These are phyloP conservation scores for Coemansia aciculifera DNA, from an alignment of 192 early-diverging fungal genomes.

Conservation along the genomic window DNA sequence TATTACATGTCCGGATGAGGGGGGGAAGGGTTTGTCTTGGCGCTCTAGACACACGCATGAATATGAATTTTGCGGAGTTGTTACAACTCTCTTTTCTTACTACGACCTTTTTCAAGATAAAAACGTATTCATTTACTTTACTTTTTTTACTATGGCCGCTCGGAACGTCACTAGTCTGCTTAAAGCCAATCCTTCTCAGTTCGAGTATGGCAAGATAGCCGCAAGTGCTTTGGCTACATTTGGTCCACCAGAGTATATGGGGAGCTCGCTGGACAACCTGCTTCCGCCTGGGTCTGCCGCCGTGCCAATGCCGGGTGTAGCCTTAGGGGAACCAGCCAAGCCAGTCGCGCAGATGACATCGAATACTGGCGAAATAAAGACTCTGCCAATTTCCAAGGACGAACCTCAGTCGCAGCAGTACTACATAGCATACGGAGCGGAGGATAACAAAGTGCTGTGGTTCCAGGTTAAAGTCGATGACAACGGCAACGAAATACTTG, in stretches of 20 bases:
- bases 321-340: slow-evolving; percentile 6
- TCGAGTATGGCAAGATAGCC: neutral
- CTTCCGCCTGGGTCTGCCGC: slow-evolving; percentile 13
- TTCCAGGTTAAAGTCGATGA: slow-evolving; percentile 30
- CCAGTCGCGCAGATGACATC: neutral
- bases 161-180: neutral
- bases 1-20: neutral
- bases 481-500: slow-evolving; percentile 25
- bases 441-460: slow-evolving; percentile 28
- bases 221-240: neutral
- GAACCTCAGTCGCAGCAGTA: slow-evolving; percentile 19
- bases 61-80: neutral
- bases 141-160: neutral
- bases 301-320: slow-evolving; percentile 28
- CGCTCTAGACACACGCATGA: neutral
- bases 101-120: neutral
- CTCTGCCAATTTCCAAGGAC: neutral
- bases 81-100: neutral
- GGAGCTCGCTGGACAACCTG: slow-evolving; percentile 20
- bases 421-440: slow-evolving; percentile 31
- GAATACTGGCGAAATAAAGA: neutral
- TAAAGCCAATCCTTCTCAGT: neutral
- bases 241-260: slow-evolving; percentile 28
- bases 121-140: neutral
- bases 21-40: neutral